phyloP scores from a whole-genome alignment of 129 eudicot genomes.

The Tagetes erecta region DNA sequence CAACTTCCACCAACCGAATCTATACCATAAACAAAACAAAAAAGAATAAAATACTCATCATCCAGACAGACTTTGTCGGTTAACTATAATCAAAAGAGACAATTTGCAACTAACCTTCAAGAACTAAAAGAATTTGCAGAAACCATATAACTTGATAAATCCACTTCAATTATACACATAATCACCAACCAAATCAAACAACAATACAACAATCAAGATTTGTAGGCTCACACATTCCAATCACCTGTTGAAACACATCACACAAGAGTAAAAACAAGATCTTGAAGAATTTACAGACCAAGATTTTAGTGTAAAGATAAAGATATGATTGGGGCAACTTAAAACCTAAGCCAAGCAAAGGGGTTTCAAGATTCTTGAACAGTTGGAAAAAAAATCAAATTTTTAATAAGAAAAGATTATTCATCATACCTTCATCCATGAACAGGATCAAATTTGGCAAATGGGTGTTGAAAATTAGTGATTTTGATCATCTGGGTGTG shows the following conservation, averaged over 20 bases:
- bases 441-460: constrained; percentile 27
- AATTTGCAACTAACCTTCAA: constrained; percentile 41
- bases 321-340: constrained; percentile 43
- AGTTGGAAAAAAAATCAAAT: constrained; percentile 19
- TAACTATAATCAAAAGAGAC: constrained; percentile 14
- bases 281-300: constrained; percentile 26
- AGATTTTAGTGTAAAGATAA: constrained; percentile 31
- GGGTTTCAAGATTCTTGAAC: constrained; percentile 23
- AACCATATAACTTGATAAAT: constrained; percentile 47
- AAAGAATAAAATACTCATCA: constrained; percentile 27
- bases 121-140: constrained; percentile 46
- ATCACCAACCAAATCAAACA: constrained; percentile 28
- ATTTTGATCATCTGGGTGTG: constrained; percentile 28
- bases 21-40: constrained; percentile 15
- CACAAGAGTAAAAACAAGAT: not conserved
- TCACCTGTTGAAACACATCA: constrained; percentile 31
- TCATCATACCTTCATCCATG: constrained; percentile 15
- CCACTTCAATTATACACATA: constrained; percentile 47
- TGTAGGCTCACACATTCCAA: constrained; percentile 52
- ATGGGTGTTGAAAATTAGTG: constrained; percentile 31
- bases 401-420: constrained; percentile 19
- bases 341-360: constrained; percentile 37
- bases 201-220: constrained; percentile 33
- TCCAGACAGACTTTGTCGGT: constrained; percentile 41
- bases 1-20: constrained; percentile 34